Base-by-base conservation (phyloP, 169 alveolate genomes). In the Eimeria sp. region DNA sequence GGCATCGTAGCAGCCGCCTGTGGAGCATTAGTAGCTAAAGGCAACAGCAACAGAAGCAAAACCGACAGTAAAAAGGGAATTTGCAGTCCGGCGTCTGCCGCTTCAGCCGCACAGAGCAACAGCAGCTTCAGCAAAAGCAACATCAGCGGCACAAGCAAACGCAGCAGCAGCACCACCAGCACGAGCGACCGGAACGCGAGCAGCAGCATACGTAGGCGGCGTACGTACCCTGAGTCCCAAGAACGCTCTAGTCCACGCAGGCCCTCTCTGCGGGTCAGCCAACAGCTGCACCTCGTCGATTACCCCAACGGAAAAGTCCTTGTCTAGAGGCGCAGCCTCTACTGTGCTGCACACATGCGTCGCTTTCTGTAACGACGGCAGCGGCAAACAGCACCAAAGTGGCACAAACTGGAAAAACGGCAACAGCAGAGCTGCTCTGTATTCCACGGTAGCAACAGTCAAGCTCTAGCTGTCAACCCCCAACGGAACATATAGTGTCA, bases 241-340 rank as follows among this genome's bases (percentile, higher is more conserved):
- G 33, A 99, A 88, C 30, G 99, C 99, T 62, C 97, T 88, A 18
- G 99, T 98, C 99, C 99, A 99, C 25, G 99, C 98, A 54, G 95
- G 96, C 23, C 99, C 99, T 89, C 99, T 91, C 43, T 97, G 98
- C 8, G 95, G 54, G 95, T 98, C 99, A 27, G 97, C 98, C 76
- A 99, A 96, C 98, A 98, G 97, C 96, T 99, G 99, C 89, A 99
- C 98, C 97, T 99, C 99, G 95, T 99, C 99, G 83, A 99, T 97
- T 14, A 99, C 98, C 25, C 99, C 99, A 87, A 98, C 97, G 89
- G 97, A 99, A 78, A 97, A 99, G 64, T 97, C 87, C 71, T 95
- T 89, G 52, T 96, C 90, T 56, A 98, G 60, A 58, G 98, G 98
- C 40, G 98, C 96, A 98, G 98, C 98, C 95, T 99, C 99, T 10